Evolutionary conservation across 306 rosid species (phyloP).

Genomic region (Casuarina equisetifolia): DNA sequence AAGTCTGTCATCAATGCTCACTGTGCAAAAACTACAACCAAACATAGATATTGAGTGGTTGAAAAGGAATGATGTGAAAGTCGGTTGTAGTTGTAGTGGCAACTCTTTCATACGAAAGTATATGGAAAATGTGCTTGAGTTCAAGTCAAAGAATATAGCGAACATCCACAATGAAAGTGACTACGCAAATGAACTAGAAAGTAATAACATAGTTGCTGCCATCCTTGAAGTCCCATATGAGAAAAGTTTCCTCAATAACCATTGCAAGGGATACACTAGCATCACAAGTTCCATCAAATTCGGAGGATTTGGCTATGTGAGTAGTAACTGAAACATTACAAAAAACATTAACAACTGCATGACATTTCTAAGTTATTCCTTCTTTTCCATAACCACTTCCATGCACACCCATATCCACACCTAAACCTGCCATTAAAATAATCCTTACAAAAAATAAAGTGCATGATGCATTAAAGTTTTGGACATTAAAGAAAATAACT

Average conservation of each 20-base stretch:
- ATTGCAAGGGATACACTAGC: constrained; percentile 49
- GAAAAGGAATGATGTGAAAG: constrained; percentile 31
- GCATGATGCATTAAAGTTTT: too few species aligned
- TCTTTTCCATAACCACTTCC: too few species aligned
- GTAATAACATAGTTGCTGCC: constrained; percentile 50
- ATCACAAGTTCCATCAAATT: constrained; percentile 39
- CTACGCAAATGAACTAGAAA: constrained; percentile 23
- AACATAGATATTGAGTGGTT: constrained; percentile 42
- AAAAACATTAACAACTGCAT: too few species aligned
- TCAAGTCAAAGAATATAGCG: constrained; percentile 13
- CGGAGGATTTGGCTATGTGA: constrained; percentile 76
- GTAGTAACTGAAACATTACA: constrained; percentile 17
- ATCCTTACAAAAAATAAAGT: too few species aligned
- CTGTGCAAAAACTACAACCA: constrained; percentile 35
- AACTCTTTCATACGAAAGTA: constrained; percentile 34
- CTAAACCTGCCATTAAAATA: too few species aligned
- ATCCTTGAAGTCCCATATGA: constrained; percentile 74
- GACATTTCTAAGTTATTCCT: too few species aligned
- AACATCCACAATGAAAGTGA: constrained; percentile 23
- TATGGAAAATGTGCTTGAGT: constrained; percentile 22
- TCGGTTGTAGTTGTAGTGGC: constrained; percentile 26
- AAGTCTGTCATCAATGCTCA: constrained; percentile 60
- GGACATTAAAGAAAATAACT: too few species aligned
- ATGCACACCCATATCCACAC: too few species aligned
- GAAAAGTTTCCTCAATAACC: constrained; percentile 40